Base-by-base conservation (phyloP, 2,329 filamentous ascomycete genomes). In the Emydomyces testavorans region DNA sequence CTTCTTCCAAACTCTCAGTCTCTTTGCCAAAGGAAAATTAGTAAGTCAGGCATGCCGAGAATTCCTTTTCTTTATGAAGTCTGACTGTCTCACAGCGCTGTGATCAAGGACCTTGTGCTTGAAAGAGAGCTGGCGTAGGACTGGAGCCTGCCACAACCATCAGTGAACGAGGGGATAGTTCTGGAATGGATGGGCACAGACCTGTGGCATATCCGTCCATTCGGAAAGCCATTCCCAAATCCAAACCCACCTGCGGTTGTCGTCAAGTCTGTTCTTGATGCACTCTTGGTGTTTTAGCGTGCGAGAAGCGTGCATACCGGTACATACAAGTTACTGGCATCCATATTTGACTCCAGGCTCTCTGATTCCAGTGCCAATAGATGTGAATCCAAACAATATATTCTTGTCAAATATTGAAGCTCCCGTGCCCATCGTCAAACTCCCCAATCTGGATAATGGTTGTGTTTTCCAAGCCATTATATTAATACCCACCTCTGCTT, bases 171-270 rank as follows among this genome's bases (percentile, higher is more conserved):
- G 40, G 39, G 51, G 4, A 53, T 53, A 13, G 51, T 48, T 13
- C 29, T 53, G 10, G 48, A 49, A 20, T 53, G 45, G 49, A 53
- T 53, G 48, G 45, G 49, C 40, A 53, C 45, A 8, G 51, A 51
- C 41, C 15, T 53, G 20, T 53, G 51, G 49, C 40, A 34, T 28
- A 20, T 39, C 15, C 46, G 46, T 21, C 49, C 49, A 3, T 51
- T 49, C 26, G 46, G 49, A 18, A 49, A 49, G 28, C 49, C 45
- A n/a, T 53, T 53, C 42, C 26, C 46, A 36, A 53, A 53, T 18
- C 49, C 49, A 18, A 46, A 49, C 7, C 39, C 51, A 37, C 51
- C 49, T 13, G 26, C 28, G 1, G 47, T 53, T 51, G 51, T 52
- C 18, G 32, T 29, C 24, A 51, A 37, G 20, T 52, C 51, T 16